Percentiles rank a stretch among this genome's conserved stretches.
Evolutionary conservation across 768 basidiomycete species (phyloP).

Genomic region (Russula virescens): DNA sequence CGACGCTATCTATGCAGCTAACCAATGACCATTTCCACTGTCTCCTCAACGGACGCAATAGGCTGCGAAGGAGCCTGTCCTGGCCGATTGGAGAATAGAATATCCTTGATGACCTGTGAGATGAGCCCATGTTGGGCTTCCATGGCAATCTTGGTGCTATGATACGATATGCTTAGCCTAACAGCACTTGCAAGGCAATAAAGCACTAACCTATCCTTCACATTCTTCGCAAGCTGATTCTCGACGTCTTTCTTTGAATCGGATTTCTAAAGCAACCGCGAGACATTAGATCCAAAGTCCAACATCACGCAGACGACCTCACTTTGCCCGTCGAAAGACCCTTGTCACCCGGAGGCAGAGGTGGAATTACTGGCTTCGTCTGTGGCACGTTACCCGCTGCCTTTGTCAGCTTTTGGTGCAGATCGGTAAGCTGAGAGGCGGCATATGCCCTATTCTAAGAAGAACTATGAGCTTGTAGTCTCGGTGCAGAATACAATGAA

Average conservation of each 20-base stretch:
- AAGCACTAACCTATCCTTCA: conserved; percentile 64
- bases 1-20: background rate
- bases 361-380: conserved; percentile 46
- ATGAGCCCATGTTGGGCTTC: conserved; percentile 95
- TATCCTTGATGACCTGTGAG: conserved; percentile 88
- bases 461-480: background rate
- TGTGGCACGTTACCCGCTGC: conserved; percentile 52
- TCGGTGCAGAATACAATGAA: background rate
- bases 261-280: conserved; percentile 34
- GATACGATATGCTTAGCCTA: background rate
- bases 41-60: conserved; percentile 14
- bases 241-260: conserved; percentile 80
- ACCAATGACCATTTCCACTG: conserved; percentile 20
- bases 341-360: conserved; percentile 43
- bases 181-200: background rate
- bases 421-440: conserved; percentile 82
- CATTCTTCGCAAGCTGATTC: conserved; percentile 80
- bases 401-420: conserved; percentile 83
- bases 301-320: conserved; percentile 2
- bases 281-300: background rate
- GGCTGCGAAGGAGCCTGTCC: conserved; percentile 19
- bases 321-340: conserved; percentile 47
- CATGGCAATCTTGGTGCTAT: conserved; percentile 79
- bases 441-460: conserved; percentile 91
- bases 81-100: conserved; percentile 67